Conservation (phyloP, 768 basidiomycete species). For the Collybia sordida region DNA sequence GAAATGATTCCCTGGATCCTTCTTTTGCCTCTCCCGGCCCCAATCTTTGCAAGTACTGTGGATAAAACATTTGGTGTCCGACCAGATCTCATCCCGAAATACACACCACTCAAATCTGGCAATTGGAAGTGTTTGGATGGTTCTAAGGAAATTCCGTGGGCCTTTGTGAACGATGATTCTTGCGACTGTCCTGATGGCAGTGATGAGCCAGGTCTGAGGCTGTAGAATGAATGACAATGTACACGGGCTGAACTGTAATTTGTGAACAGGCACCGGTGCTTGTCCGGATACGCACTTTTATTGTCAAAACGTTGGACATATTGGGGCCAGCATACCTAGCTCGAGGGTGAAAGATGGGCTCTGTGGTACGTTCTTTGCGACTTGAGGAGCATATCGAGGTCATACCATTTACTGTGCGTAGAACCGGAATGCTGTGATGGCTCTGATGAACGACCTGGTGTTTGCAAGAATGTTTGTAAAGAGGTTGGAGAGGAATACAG, state of each 20-base stretch:
- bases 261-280: conserved; percentile 71
- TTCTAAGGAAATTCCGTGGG: conserved; percentile 74
- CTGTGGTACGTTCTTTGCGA: conserved; percentile 62
- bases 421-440: conserved; percentile 96
- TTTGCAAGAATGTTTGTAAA: conserved; percentile 77
- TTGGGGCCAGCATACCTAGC: conserved; percentile 75
- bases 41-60: conserved; percentile 29
- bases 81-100: conserved; percentile 55
- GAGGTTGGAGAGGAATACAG: conserved; percentile 72
- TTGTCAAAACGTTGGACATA: conserved; percentile 86
- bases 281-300: conserved; percentile 77
- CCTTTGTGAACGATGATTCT: conserved; percentile 88
- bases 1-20: conserved; percentile 54
- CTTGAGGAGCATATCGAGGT: background rate
- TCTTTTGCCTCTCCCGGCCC: conserved; percentile 38
- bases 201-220: conserved; percentile 80
- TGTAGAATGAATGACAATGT: background rate
- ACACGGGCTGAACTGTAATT: conserved; percentile 8
- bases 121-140: conserved; percentile 83
- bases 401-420: conserved; percentile 12
- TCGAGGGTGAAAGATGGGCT: conserved; percentile 90
- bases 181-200: conserved; percentile 96
- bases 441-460: conserved; percentile 82
- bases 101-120: conserved; percentile 49
- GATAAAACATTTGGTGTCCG: conserved; percentile 59